phyloP scores from a whole-genome alignment of 2,329 filamentous ascomycete genomes.

The Botrytis galanthina region DNA sequence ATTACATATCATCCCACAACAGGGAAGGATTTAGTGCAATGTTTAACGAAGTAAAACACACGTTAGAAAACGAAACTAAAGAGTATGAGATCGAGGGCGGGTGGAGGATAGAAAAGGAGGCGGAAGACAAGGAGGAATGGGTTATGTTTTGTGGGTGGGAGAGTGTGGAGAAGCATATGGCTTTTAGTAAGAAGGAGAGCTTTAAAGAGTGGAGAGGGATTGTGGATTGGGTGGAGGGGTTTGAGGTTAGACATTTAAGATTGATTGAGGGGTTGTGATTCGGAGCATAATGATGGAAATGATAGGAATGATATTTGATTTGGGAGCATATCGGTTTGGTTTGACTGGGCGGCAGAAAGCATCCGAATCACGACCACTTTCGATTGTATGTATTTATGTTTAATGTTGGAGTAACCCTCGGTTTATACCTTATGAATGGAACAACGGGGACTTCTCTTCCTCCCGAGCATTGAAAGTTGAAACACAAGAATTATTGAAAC shows the following conservation, averaged over 20 bases:
- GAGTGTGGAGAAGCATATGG: slow-evolving; percentile 24
- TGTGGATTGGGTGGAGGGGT: slow-evolving; percentile 23
- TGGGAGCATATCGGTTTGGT: fast-evolving
- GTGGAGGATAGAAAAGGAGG: slow-evolving; percentile 29
- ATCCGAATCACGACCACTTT: neutral
- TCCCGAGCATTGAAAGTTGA: neutral
- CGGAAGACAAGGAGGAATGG: slow-evolving; percentile 27
- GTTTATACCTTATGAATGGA: neutral
- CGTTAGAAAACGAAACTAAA: slow-evolving; percentile 21
- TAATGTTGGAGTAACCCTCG: neutral
- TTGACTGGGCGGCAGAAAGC: neutral
- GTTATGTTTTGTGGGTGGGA: slow-evolving; percentile 27
- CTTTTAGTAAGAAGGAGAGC: slow-evolving; percentile 22
- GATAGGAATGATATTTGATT: neutral
- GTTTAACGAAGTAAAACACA: slow-evolving; percentile 18
- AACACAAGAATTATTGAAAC: neutral
- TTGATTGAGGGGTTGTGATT: slow-evolving; percentile 15
- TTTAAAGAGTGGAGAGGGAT: slow-evolving; percentile 24
- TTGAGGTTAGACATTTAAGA: slow-evolving; percentile 26
- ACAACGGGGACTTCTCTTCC: neutral
- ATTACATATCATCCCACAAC: slow-evolving; percentile 22
- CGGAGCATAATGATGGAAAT: neutral
- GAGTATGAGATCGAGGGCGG: slow-evolving; percentile 24
- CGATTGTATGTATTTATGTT: neutral
- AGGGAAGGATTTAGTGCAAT: slow-evolving; percentile 21